These are phyloP conservation scores for Begonia masoniana DNA, from an alignment of 306 rosid species.

Conservation along the genomic window DNA sequence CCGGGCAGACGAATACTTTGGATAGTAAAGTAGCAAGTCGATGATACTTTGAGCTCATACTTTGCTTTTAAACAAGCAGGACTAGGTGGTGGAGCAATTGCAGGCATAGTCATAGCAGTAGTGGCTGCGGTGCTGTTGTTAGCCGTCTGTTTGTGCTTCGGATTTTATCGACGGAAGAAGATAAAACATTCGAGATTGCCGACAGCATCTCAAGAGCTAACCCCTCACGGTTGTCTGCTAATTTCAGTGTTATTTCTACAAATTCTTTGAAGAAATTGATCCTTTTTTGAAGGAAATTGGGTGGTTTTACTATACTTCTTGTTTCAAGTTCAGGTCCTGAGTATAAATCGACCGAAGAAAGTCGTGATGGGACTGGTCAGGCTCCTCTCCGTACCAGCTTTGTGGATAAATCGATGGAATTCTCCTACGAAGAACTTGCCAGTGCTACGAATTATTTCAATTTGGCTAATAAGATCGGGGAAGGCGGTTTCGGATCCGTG, in stretches of 20 bases:
- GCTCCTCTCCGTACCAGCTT: slow-evolving; percentile 34
- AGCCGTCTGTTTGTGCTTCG: slow-evolving; percentile 33
- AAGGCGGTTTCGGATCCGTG: slow-evolving; percentile 87
- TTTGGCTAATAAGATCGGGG: slow-evolving; percentile 63
- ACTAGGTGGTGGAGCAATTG: slow-evolving; percentile 48
- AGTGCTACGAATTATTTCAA: slow-evolving; percentile 66
- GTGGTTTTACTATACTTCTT: not conserved
- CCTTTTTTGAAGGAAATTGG: not conserved
- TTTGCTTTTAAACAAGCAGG: slow-evolving; percentile 44
- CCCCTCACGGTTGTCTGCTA: slow-evolving; percentile 38
- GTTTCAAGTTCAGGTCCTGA: slow-evolving; percentile 24
- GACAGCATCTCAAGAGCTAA: slow-evolving; percentile 26
- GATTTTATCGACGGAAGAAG: slow-evolving; percentile 39
- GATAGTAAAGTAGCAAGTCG: slow-evolving; percentile 8
- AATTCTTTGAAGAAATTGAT: not conserved
- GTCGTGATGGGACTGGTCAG: slow-evolving; percentile 15
- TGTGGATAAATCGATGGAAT: slow-evolving; percentile 58
- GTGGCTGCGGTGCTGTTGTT: slow-evolving; percentile 41
- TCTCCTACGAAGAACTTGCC: slow-evolving; percentile 69
- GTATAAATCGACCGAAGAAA: slow-evolving; percentile 35
- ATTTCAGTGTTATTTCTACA: not conserved
- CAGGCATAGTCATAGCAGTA: slow-evolving; percentile 50
- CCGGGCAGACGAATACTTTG: too few species aligned
- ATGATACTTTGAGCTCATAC: not conserved
- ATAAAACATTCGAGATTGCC: slow-evolving; percentile 13